Evolutionary conservation across 2,329 filamentous ascomycete species (phyloP), one percentile per base, ranked within the genome.

Genomic region (Penicillium sp.): DNA sequence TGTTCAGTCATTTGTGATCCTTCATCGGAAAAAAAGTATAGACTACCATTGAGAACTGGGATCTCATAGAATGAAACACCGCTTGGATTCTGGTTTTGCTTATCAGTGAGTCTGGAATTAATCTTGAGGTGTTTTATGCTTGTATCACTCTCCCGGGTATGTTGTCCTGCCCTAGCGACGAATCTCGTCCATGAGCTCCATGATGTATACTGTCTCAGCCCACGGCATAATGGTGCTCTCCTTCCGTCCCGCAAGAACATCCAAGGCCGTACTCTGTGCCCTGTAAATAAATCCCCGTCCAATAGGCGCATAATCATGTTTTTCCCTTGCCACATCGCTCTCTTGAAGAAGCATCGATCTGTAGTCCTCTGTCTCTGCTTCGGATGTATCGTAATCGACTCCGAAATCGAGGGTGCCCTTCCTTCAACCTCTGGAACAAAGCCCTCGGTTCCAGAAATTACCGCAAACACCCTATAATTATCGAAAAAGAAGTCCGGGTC

Each of bases 171-270:
- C 71, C 50, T 75, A 68, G n/a, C 65, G 66, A 39, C 81, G 68
- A 8, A 81, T 73, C 58, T 81, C 77, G 59, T 84, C 82, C 76
- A 83, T 73, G 17, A 82, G 73, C 56, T 77, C 75, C 73, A 83
- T 71, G 0, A 82, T 73, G 0, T 77, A 72, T 11, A 83, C 56
- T 0, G 80, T 83, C 68, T 83, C 80, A 0, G 71, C 66, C 77
- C 77, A 81, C 0, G 81, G 79, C 76, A 83, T 79, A 3, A 76
- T 69, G 0, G 67, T 66, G 54, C 74, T 81, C 62, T 84, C 81
- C 43, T 49, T 56, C 10, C 41, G 31, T n/a, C 61, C 61, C 4
- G 4, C 69, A 69, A 83, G 57, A 15, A 70, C 63, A 60, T 69
- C 68, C 25, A 71, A 50, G 1, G 69, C 70, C 5, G 61, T 66